Conservation (phyloP, 768 basidiomycete species). For the Hydnum rufescens region DNA sequence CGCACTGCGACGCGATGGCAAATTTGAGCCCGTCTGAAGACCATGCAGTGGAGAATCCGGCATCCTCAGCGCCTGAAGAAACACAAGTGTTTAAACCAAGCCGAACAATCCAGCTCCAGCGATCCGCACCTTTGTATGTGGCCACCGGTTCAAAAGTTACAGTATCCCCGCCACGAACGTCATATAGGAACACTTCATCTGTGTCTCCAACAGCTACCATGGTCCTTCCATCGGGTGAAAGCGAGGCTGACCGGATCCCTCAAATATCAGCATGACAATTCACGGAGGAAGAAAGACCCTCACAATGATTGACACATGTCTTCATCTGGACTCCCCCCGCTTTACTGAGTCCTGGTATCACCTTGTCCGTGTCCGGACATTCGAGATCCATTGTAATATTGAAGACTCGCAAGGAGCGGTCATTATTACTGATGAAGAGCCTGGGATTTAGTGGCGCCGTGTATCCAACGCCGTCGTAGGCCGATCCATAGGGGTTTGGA, state of each 20-base stretch:
- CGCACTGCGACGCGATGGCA: slow-evolving; percentile 68
- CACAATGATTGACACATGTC: slow-evolving; percentile 69
- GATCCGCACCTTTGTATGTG: slow-evolving; percentile 26
- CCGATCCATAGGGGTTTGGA: slow-evolving; percentile 12
- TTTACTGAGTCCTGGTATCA: slow-evolving; percentile 24
- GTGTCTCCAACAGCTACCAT: slow-evolving; percentile 86
- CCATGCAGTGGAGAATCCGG: slow-evolving; percentile 67
- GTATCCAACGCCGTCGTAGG: slow-evolving; percentile 34
- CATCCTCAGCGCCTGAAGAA: slow-evolving; percentile 17
- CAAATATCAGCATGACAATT: slow-evolving; percentile 8
- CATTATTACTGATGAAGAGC: slow-evolving; percentile 73
- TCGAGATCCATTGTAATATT: slow-evolving; percentile 22
- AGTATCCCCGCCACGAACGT: slow-evolving; percentile 41
- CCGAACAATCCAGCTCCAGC: no score
- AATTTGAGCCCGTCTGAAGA: slow-evolving; percentile 58
- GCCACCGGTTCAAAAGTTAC: slow-evolving; percentile 46
- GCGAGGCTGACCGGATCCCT: slow-evolving; percentile 37
- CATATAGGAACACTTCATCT: slow-evolving; percentile 63
- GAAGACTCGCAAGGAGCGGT: slow-evolving; percentile 55
- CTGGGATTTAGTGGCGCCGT: slow-evolving; percentile 53
- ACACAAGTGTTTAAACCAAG: no score
- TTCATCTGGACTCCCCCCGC: slow-evolving; percentile 37
- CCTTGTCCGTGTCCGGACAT: slow-evolving; percentile 31
- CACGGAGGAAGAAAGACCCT: slow-evolving; percentile 16
- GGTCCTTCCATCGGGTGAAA: slow-evolving; percentile 74